Conservation (phyloP, 257 asterid genomes). For the Solanum lignicaule region DNA sequence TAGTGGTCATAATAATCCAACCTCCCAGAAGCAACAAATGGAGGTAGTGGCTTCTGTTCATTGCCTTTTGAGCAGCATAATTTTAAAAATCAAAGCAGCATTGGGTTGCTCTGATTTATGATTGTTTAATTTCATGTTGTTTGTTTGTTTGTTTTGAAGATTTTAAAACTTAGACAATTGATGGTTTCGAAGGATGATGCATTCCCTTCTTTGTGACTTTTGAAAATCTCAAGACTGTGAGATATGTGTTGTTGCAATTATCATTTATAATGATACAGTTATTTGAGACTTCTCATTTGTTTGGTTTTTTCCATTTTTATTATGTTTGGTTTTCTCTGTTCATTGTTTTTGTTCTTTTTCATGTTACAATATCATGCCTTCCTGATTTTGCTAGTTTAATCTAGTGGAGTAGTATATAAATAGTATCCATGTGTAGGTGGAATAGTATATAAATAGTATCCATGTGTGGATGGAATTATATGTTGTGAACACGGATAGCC, state of each 20-base stretch:
- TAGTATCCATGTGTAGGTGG: not conserved
- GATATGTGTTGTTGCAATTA: not conserved
- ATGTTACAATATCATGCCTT: not conserved
- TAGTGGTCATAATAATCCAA: not conserved
- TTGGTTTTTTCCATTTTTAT: not conserved
- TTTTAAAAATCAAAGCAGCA: slow-evolving; percentile 30
- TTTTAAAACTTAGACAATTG: not conserved
- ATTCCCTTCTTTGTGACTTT: not conserved
- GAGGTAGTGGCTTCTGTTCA: slow-evolving; percentile 39
- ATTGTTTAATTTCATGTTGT: not conserved
- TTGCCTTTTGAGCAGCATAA: slow-evolving; percentile 34
- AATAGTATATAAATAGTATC: not conserved
- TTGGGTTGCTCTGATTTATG: slow-evolving; percentile 16
- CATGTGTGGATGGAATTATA: not conserved
- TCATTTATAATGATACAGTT: not conserved
- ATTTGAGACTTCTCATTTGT: not conserved
- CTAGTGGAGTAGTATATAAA: not conserved
- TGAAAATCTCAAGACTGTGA: not conserved
- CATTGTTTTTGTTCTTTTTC: not conserved
- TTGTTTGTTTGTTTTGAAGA: not conserved
- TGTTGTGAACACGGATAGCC: not conserved
- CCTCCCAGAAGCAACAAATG: slow-evolving; percentile 27
- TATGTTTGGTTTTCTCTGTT: not conserved
- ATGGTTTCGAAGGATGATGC: not conserved
- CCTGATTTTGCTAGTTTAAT: not conserved